Evolutionary conservation across 441 rosid species (phyloP).

Genomic region (Cnidoscolus chayamansa): DNA sequence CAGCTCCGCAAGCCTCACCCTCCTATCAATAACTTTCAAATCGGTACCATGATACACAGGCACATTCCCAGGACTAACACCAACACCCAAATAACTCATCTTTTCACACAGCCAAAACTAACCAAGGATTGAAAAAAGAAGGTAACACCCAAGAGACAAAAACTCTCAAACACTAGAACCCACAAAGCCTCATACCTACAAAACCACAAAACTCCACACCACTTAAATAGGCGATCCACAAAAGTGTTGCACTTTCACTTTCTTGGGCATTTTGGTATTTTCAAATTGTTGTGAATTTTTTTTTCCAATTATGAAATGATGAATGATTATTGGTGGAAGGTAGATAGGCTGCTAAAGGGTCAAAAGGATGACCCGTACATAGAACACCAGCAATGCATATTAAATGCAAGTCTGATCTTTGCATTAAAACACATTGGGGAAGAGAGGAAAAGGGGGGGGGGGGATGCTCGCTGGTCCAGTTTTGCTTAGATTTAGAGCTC

Average conservation of each 20-base stretch:
- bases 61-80: conserved; percentile 61
- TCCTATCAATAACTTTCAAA: conserved; percentile 58
- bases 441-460: too few relatives aligned
- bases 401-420: conserved; percentile 4
- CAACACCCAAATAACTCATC: conserved; percentile 62
- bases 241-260: too few relatives aligned
- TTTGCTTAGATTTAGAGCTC: not conserved
- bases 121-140: too few relatives aligned
- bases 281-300: too few relatives aligned
- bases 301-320: not conserved
- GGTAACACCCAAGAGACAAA: not conserved
- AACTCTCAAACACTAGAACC: too few relatives aligned
- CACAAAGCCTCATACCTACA: not conserved
- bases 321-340: not conserved
- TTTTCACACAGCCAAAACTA: not conserved
- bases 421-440: not conserved
- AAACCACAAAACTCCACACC: conserved; percentile 2
- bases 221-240: conserved; percentile 28
- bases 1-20: conserved; percentile 63
- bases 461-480: too few relatives aligned
- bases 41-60: conserved; percentile 45
- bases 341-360: conserved; percentile 25
- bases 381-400: conserved; percentile 3
- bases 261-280: too few relatives aligned
- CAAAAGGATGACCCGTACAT: not conserved